phyloP scores from a whole-genome alignment of 768 basidiomycete genomes.

The Cystobasidium onofrii region DNA sequence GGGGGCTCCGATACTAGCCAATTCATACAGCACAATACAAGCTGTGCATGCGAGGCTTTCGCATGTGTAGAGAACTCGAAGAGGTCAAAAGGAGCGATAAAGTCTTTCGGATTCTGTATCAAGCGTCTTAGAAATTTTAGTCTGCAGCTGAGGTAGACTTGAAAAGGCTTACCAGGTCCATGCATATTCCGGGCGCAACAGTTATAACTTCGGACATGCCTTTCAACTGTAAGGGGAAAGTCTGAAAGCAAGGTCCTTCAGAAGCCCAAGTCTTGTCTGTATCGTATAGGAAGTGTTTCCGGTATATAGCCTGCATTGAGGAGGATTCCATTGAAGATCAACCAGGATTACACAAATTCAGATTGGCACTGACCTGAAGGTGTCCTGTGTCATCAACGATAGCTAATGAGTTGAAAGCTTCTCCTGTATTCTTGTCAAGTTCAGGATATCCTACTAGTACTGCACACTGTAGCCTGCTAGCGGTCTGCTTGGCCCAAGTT shows the following conservation, averaged over 20 bases:
- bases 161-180: slow-evolving; percentile 37
- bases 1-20: slow-evolving; percentile 32
- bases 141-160: too few relatives aligned
- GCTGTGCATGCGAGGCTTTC: neutral
- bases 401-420: slow-evolving; percentile 34
- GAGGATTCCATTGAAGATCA: neutral
- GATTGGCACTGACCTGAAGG: neutral
- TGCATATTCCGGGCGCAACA: slow-evolving; percentile 37
- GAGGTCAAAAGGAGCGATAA: slow-evolving; percentile 31
- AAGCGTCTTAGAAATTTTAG: too few relatives aligned
- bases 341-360: neutral
- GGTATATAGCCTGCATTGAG: slow-evolving; percentile 23
- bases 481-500: slow-evolving; percentile 38
- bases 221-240: slow-evolving; percentile 30
- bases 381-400: slow-evolving; percentile 24
- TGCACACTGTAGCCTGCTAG: slow-evolving; percentile 31
- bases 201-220: slow-evolving; percentile 8
- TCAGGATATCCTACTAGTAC: slow-evolving; percentile 38
- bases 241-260: slow-evolving; percentile 18
- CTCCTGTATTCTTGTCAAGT: neutral
- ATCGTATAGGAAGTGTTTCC: slow-evolving; percentile 39
- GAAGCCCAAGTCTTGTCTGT: slow-evolving; percentile 40
- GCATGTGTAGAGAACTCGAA: slow-evolving; percentile 35
- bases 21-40: slow-evolving; percentile 34
- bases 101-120: slow-evolving; percentile 30